Conservation (phyloP, 768 basidiomycete genomes). For the Tephrocybe sp. region DNA sequence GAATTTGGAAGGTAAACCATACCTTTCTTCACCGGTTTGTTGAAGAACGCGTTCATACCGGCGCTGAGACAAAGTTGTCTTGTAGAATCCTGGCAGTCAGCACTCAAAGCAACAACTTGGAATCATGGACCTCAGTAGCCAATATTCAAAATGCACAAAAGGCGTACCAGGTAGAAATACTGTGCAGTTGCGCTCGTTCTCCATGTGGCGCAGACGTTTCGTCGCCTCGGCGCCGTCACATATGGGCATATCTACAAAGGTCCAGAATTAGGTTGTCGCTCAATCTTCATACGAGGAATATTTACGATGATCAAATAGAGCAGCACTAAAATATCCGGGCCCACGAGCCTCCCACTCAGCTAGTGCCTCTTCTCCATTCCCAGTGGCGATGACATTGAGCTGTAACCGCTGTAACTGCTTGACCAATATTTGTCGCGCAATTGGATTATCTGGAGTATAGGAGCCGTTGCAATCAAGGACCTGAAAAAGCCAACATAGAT, state of each 20-base stretch:
- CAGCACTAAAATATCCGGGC: constrained; percentile 65
- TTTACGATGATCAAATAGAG: constrained; percentile 73
- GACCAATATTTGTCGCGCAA: constrained; percentile 62
- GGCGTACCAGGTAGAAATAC: constrained; percentile 53
- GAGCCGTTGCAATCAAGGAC: neutral
- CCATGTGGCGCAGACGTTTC: constrained; percentile 57
- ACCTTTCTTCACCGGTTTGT: constrained; percentile 68
- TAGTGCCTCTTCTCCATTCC: constrained; percentile 67
- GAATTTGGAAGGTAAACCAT: neutral
- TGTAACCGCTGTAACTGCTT: constrained; percentile 64
- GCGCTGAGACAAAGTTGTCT: constrained; percentile 71
- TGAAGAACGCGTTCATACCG: constrained; percentile 76
- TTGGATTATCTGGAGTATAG: constrained; percentile 53
- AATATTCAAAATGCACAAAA: neutral
- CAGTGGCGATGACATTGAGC: constrained; percentile 58
- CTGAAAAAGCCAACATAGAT: neutral
- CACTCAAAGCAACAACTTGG: constrained; percentile 67
- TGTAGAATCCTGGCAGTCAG: constrained; percentile 75
- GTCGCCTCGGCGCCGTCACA: constrained; percentile 75
- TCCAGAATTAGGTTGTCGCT: neutral
- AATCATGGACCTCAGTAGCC: neutral
- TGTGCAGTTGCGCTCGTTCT: constrained; percentile 50
- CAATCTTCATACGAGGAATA: neutral
- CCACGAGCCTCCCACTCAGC: constrained; percentile 65
- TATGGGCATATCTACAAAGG: constrained; percentile 65